A percentile compares a stretch with the other conserved stretches of the same genome.
These are phyloP conservation scores for Tolypocladium sp. DNA, from an alignment of 2,329 filamentous ascomycete species.

Conservation along the genomic window DNA sequence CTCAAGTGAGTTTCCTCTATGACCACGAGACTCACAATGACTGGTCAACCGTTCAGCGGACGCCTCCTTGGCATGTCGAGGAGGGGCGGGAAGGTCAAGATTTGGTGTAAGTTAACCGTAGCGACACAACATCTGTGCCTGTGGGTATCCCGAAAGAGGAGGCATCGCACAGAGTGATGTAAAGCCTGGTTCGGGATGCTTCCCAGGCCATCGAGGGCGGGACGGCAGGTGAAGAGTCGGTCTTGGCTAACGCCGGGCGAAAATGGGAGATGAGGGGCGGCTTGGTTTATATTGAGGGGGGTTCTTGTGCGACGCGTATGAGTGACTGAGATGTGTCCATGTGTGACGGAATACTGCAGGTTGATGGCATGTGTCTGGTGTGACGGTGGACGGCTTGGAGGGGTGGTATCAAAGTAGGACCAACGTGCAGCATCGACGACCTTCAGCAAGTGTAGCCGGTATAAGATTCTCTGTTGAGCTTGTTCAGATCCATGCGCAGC, in stretches of 20 bases:
- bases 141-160: neutral
- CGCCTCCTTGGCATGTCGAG: neutral
- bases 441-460: neutral
- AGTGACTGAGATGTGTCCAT: neutral
- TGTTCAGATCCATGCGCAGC: too few relatives aligned
- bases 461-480: neutral
- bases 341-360: neutral
- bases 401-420: neutral
- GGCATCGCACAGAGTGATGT: neutral
- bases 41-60: neutral
- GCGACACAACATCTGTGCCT: neutral
- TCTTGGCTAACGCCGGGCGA: constrained; percentile 1
- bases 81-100: neutral
- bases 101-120: neutral
- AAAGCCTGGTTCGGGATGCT: neutral
- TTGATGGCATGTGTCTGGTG: constrained; percentile 2
- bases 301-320: neutral
- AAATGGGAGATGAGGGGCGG: neutral
- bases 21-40: neutral
- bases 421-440: neutral
- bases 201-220: neutral
- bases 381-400: neutral
- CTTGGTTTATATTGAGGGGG: neutral
- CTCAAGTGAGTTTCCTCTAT: neutral
- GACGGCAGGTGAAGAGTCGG: neutral